phyloP scores from a whole-genome alignment of 78 protist genomes.

The Dictyostelium capitatum region DNA sequence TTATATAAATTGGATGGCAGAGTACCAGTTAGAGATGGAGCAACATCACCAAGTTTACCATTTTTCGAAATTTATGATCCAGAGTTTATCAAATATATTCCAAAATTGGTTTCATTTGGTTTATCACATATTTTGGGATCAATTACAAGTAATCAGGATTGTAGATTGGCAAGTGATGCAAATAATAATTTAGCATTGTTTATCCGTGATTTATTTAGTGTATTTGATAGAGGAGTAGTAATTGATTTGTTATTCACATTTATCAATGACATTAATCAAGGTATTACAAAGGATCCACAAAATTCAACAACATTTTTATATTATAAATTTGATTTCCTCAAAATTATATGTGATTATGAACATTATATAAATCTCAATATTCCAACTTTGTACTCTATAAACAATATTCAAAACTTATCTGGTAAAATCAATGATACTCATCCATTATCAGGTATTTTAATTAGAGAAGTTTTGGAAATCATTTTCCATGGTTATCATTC shows the following conservation, averaged over 20 bases:
- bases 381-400: background rate
- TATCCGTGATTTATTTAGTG: conserved; percentile 51
- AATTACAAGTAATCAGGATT: background rate
- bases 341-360: conserved; percentile 53
- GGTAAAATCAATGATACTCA: conserved; percentile 29
- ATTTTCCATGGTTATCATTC: background rate
- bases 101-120: conserved; percentile 45
- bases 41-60: conserved; percentile 2
- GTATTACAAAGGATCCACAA: background rate
- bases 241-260: conserved; percentile 34
- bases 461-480: conserved; percentile 34
- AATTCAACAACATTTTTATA: conserved; percentile 27
- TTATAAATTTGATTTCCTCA: conserved; percentile 64
- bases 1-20: conserved; percentile 20
- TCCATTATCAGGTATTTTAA: conserved; percentile 61
- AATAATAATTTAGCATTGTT: conserved; percentile 66
- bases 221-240: conserved; percentile 44
- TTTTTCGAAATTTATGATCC: background rate
- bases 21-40: background rate
- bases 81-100: conserved; percentile 57
- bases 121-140: conserved; percentile 9
- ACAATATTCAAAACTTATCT: conserved; percentile 22
- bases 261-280: conserved; percentile 31
- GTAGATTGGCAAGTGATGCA: conserved; percentile 48
- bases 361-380: conserved; percentile 66